phyloP scores from a whole-genome alignment of 352 stramenopile species.

The Pythium catenulatum region DNA sequence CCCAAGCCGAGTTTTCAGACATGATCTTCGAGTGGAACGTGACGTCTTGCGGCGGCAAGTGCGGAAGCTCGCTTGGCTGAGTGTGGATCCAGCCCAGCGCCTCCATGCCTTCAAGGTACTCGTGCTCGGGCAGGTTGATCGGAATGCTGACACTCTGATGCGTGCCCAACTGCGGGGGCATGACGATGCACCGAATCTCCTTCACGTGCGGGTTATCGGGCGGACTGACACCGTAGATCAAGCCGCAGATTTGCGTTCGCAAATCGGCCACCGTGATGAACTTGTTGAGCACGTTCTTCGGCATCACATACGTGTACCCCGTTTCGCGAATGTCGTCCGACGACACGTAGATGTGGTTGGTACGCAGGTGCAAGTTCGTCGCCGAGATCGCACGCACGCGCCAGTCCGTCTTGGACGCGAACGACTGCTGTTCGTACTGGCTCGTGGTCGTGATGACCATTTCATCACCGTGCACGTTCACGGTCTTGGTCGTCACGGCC shows the following conservation, averaged over 20 bases:
- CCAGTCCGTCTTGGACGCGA: constrained; percentile 99
- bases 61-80: constrained; percentile 98
- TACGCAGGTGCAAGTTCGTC: constrained; percentile 98
- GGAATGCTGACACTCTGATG: constrained; percentile 98
- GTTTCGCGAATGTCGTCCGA: constrained; percentile 98
- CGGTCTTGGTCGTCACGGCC: constrained; percentile 98
- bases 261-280: constrained; percentile 99
- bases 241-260: constrained; percentile 98
- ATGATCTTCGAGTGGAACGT: constrained; percentile 98
- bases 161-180: constrained; percentile 99
- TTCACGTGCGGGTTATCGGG: constrained; percentile 98
- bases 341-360: constrained; percentile 99
- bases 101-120: constrained; percentile 98
- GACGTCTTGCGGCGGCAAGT: constrained; percentile 97
- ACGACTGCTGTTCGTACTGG: constrained; percentile 99
- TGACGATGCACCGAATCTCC: constrained; percentile 99
- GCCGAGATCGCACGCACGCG: constrained; percentile 98
- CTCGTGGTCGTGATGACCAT: constrained; percentile 99
- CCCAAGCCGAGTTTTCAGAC: constrained; percentile 97
- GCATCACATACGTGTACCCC: constrained; percentile 99
- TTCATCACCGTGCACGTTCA: constrained; percentile 99
- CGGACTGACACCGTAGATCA: constrained; percentile 99
- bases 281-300: constrained; percentile 99
- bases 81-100: constrained; percentile 99
- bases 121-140: constrained; percentile 96